These are phyloP conservation scores for Candida argentea DNA, from an alignment of 805 yeast species.

Conservation along the genomic window DNA sequence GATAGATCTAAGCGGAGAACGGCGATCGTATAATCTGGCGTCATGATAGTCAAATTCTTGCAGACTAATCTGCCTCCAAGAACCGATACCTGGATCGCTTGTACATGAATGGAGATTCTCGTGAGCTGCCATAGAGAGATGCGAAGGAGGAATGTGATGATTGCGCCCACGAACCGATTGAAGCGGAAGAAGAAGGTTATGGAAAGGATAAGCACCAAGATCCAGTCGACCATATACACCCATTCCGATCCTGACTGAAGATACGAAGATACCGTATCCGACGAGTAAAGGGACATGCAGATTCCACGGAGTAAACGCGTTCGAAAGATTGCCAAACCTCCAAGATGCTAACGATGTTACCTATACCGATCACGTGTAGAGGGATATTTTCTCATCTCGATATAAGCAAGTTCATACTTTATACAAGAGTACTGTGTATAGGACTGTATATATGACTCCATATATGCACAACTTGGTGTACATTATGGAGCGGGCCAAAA, in stretches of 20 bases:
- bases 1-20: slow-evolving; percentile 65
- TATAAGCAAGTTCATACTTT: too few relatives aligned
- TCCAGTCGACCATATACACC: slow-evolving; percentile 84
- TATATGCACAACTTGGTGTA: too few relatives aligned
- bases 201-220: slow-evolving; percentile 51
- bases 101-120: slow-evolving; percentile 52
- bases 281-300: too few relatives aligned
- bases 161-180: slow-evolving; percentile 57
- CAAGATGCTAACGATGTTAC: too few relatives aligned
- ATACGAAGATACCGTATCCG: slow-evolving; percentile 12
- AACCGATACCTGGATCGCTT: slow-evolving; percentile 66
- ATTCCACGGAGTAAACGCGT: too few relatives aligned
- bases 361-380: too few relatives aligned
- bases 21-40: slow-evolving; percentile 64
- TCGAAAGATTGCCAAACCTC: too few relatives aligned
- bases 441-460: too few relatives aligned
- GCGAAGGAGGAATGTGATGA: slow-evolving; percentile 41
- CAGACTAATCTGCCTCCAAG: slow-evolving; percentile 78
- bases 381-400: too few relatives aligned
- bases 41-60: slow-evolving; percentile 62
- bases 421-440: too few relatives aligned
- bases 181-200: slow-evolving; percentile 65
- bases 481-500: too few relatives aligned
- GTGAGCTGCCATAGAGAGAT: slow-evolving; percentile 54
- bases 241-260: slow-evolving; percentile 20